These are phyloP conservation scores for Lepidopterella palustris DNA, from an alignment of 495 filamentous ascomycete species.

Conservation along the genomic window DNA sequence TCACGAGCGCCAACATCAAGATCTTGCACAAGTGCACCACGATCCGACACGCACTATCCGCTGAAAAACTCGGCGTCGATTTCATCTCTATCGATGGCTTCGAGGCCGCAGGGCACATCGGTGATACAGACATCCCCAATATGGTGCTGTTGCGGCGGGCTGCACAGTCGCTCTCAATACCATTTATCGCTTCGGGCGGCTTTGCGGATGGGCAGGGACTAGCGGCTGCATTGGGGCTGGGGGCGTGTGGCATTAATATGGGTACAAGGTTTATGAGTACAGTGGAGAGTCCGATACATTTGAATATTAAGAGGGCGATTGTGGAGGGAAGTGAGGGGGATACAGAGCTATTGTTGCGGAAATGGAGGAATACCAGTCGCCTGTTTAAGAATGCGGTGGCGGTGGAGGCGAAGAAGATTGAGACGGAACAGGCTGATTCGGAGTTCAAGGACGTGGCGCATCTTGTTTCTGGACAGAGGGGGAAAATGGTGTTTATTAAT, in stretches of 20 bases:
- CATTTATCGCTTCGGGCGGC: constrained; percentile 92
- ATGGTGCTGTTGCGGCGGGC: constrained; percentile 87
- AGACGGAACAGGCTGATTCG: constrained; percentile 75
- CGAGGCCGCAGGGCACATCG: constrained; percentile 94
- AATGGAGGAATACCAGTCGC: constrained; percentile 92
- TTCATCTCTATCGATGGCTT: constrained; percentile 97
- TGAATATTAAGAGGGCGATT: constrained; percentile 88
- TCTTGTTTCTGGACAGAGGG: constrained; percentile 86
- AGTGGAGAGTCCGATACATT: constrained; percentile 83
- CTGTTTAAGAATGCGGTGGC: constrained; percentile 87
- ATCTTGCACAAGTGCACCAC: constrained; percentile 98
- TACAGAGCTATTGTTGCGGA: constrained; percentile 77
- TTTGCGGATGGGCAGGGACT: constrained; percentile 96
- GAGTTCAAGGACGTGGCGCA: constrained; percentile 89
- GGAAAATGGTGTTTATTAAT: constrained; percentile 83
- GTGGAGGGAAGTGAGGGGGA: constrained; percentile 84
- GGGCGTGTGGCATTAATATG: constrained; percentile 95
- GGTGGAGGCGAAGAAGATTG: constrained; percentile 69
- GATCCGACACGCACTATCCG: constrained; percentile 84
- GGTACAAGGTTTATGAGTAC: constrained; percentile 93
- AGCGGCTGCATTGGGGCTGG: constrained; percentile 83
- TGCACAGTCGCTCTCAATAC: constrained; percentile 73
- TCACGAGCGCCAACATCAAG: constrained; percentile 71
- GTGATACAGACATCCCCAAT: constrained; percentile 94
- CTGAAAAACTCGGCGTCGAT: constrained; percentile 91